These are phyloP conservation scores for Coniosporium tulheliwenetii DNA, from an alignment of 2,329 filamentous ascomycete species.

Conservation along the genomic window DNA sequence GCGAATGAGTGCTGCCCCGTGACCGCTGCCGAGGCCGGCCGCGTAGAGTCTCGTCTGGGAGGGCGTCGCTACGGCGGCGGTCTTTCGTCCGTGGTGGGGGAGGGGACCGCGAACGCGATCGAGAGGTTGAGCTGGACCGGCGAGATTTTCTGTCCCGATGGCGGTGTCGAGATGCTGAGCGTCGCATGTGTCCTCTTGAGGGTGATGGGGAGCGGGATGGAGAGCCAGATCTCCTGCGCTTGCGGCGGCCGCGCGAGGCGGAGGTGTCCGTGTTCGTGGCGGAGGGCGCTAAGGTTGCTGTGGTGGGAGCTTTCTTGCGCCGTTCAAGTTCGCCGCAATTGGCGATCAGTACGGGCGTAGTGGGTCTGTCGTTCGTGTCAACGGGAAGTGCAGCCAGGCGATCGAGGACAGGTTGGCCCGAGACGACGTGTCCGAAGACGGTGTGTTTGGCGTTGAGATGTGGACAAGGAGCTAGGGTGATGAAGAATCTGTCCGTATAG, in stretches of 20 bases:
- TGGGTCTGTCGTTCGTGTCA: slow-evolving; percentile 20
- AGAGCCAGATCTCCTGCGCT: background rate
- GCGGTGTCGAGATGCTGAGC: no score
- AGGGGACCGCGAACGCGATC: background rate
- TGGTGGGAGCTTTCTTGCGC: slow-evolving; percentile 10
- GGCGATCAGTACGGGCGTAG: slow-evolving; percentile 18
- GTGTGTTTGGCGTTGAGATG: slow-evolving; percentile 27
- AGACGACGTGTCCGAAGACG: slow-evolving; percentile 22
- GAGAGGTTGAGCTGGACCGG: no score
- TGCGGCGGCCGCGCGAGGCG: slow-evolving; percentile 4
- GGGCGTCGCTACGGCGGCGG: slow-evolving; percentile 17
- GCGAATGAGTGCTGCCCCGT: slow-evolving; percentile 8
- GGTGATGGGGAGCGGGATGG: background rate
- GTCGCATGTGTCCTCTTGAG: background rate
- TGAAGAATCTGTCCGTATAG: slow-evolving; percentile 19
- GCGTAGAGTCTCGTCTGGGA: slow-evolving; percentile 18
- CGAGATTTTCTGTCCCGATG: no score
- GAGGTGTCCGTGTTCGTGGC: slow-evolving; percentile 9
- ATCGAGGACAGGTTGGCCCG: slow-evolving; percentile 17
- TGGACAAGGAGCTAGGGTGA: slow-evolving; percentile 21
- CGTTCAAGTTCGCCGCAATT: slow-evolving; percentile 23
- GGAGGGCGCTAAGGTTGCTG: slow-evolving; percentile 1
- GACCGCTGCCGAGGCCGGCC: slow-evolving; percentile 16
- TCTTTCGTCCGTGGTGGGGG: slow-evolving; percentile 9
- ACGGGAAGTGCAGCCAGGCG: slow-evolving; percentile 20